Conservation (phyloP, 2,329 filamentous ascomycete species). For the Dichotomopilus funicola region DNA sequence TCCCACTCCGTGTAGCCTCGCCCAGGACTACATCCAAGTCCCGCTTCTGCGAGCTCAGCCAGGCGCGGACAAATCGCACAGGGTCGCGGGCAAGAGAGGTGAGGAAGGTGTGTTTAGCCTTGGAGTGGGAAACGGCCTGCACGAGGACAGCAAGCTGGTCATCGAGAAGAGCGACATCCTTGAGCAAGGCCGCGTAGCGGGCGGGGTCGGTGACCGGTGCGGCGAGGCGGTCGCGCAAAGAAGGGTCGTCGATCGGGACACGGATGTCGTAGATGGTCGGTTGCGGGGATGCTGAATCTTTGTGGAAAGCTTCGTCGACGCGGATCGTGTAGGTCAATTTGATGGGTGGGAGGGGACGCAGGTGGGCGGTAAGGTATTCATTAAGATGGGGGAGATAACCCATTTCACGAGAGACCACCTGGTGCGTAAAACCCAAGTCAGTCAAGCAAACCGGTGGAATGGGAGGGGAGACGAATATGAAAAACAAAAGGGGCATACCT, state of each 20-base stretch:
- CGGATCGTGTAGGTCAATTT: conserved; percentile 88
- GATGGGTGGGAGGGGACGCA: conserved; percentile 72
- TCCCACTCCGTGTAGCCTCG: conserved; percentile 62
- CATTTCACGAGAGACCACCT: conserved; percentile 69
- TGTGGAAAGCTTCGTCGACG: conserved; percentile 77
- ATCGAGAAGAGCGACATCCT: conserved; percentile 70
- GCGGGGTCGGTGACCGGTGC: conserved; percentile 59
- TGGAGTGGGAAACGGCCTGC: conserved; percentile 75
- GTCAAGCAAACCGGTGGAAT: neutral
- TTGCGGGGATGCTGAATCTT: conserved; percentile 45
- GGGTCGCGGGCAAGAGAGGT: conserved; percentile 73
- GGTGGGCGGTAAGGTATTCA: conserved; percentile 71
- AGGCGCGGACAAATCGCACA: conserved; percentile 74
- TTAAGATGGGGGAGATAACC: conserved; percentile 82
- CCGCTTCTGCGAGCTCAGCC: conserved; percentile 85
- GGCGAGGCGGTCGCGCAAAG: conserved; percentile 57
- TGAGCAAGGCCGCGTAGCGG: conserved; percentile 63
- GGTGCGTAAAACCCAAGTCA: conserved; percentile 23
- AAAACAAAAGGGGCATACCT: conserved; percentile 46
- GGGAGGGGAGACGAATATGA: neutral
- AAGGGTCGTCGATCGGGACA: conserved; percentile 75
- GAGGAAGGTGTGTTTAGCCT: conserved; percentile 87
- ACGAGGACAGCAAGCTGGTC: conserved; percentile 79
- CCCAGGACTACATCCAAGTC: conserved; percentile 85
- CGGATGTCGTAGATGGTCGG: conserved; percentile 87